Conservation (phyloP, 345 rosid genomes). For the Chamaenerion angustifolium region DNA sequence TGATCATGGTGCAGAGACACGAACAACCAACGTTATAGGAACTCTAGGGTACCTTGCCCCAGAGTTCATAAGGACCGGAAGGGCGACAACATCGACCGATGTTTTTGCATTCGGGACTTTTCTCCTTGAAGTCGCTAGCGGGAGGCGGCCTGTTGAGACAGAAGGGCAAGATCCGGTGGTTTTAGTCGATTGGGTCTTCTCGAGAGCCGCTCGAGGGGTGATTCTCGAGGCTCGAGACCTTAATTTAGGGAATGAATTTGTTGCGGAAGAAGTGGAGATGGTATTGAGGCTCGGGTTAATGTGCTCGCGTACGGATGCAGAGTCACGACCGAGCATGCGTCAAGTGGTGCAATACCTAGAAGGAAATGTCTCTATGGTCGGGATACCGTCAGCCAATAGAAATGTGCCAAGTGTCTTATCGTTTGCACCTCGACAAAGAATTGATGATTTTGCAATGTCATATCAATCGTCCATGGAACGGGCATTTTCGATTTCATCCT, state of each 20-base stretch:
- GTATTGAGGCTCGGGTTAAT: constrained; percentile 30
- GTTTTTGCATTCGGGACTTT: constrained; percentile 31
- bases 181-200: constrained; percentile 26
- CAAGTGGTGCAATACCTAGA: constrained; percentile 12
- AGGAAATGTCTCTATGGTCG: neutral
- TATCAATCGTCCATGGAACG: neutral
- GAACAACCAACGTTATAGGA: constrained; percentile 26
- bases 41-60: constrained; percentile 42
- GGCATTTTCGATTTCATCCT: neutral
- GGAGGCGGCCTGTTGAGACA: constrained; percentile 26
- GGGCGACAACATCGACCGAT: constrained; percentile 23
- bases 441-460: constrained; percentile 1
- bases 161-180: constrained; percentile 7
- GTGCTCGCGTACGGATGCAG: constrained; percentile 22
- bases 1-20: constrained; percentile 24
- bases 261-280: constrained; percentile 23
- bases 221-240: constrained; percentile 23
- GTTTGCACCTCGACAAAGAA: neutral
- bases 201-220: constrained; percentile 13
- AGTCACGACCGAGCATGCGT: constrained; percentile 21
- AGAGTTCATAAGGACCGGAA: constrained; percentile 25
- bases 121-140: constrained; percentile 36
- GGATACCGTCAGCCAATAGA: neutral
- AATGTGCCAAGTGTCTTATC: neutral
- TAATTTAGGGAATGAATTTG: constrained; percentile 11